phyloP scores from a whole-genome alignment of 495 filamentous ascomycete species.

The Penicillium canariense region DNA sequence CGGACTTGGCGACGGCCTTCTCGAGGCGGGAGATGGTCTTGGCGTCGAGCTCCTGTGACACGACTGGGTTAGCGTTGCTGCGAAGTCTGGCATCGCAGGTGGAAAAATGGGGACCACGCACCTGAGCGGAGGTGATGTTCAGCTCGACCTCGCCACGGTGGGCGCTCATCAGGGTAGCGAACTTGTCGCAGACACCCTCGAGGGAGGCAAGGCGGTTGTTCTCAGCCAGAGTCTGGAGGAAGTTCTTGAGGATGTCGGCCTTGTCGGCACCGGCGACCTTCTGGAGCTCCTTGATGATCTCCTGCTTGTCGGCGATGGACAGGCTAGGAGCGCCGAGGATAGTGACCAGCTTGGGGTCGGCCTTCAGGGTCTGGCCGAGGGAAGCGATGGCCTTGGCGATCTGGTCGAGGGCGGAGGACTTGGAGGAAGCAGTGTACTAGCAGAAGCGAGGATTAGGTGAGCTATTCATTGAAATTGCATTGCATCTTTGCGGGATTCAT shows the following conservation, averaged over 20 bases:
- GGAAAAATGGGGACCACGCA: constrained; percentile 38
- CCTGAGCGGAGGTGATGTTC: constrained; percentile 82
- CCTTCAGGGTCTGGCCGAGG: constrained; percentile 70
- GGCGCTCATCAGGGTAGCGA: constrained; percentile 80
- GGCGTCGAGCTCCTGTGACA: constrained; percentile 74
- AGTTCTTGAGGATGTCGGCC: constrained; percentile 86
- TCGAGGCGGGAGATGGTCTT: constrained; percentile 83
- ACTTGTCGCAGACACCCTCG: constrained; percentile 82
- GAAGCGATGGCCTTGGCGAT: constrained; percentile 70
- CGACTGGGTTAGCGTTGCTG: background rate
- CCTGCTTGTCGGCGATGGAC: constrained; percentile 69
- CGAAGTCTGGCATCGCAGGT: constrained; percentile 5
- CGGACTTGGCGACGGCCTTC: constrained; percentile 81
- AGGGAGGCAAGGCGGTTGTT: constrained; percentile 91
- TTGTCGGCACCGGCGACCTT: constrained; percentile 72
- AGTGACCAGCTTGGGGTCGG: constrained; percentile 70
- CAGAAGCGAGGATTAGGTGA: background rate
- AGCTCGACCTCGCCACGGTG: constrained; percentile 90
- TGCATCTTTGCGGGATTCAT: constrained; percentile 8
- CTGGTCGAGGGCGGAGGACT: constrained; percentile 77
- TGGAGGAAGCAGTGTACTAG: constrained; percentile 93
- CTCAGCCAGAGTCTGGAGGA: constrained; percentile 82
- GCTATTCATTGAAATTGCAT: background rate
- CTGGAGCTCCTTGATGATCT: constrained; percentile 77
- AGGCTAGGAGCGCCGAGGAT: constrained; percentile 83